Evolutionary conservation across 2,329 filamentous ascomycete species (phyloP).

Genomic region (Cladosporium sp.): DNA sequence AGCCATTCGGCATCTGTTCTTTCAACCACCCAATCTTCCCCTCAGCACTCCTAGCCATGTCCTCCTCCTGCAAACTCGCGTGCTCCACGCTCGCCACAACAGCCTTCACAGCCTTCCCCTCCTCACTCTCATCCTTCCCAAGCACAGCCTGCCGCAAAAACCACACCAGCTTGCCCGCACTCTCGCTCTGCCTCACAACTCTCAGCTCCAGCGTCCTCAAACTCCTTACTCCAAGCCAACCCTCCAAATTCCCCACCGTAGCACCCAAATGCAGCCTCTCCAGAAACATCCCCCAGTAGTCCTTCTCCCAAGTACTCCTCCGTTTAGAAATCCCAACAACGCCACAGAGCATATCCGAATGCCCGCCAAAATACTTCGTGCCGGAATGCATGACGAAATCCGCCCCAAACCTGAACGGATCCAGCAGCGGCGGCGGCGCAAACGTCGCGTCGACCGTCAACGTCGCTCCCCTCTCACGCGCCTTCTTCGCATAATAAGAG

Average conservation of each 20-base stretch:
- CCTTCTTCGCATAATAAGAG: constrained; percentile 64
- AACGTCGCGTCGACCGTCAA: constrained; percentile 89
- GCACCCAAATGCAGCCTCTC: constrained; percentile 76
- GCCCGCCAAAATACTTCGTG: constrained; percentile 94
- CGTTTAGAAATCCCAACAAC: constrained; percentile 62
- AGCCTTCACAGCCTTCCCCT: constrained; percentile 44
- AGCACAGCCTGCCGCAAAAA: constrained; percentile 60
- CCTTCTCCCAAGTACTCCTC: constrained; percentile 47
- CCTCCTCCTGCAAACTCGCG: constrained; percentile 72
- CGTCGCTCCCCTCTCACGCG: constrained; percentile 67
- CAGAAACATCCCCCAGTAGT: constrained; percentile 50
- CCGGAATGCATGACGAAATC: constrained; percentile 89
- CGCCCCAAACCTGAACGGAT: constrained; percentile 76
- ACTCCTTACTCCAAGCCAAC: constrained; percentile 86
- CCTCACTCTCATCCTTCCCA: constrained; percentile 34
- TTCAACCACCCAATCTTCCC: constrained; percentile 58
- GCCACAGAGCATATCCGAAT: constrained; percentile 89
- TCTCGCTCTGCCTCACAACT: constrained; percentile 71
- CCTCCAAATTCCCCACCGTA: constrained; percentile 85
- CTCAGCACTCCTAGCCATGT: constrained; percentile 37
- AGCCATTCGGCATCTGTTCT: constrained; percentile 88
- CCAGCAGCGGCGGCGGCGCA: constrained; percentile 80
- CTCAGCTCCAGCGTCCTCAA: constrained; percentile 81
- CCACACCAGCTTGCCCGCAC: constrained; percentile 62
- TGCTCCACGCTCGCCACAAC: constrained; percentile 65